A percentile compares a stretch with the other conserved stretches of the same genome.
Evolutionary conservation across 2,329 filamentous ascomycete genomes (phyloP).

Genomic region (Fusarium sp.): DNA sequence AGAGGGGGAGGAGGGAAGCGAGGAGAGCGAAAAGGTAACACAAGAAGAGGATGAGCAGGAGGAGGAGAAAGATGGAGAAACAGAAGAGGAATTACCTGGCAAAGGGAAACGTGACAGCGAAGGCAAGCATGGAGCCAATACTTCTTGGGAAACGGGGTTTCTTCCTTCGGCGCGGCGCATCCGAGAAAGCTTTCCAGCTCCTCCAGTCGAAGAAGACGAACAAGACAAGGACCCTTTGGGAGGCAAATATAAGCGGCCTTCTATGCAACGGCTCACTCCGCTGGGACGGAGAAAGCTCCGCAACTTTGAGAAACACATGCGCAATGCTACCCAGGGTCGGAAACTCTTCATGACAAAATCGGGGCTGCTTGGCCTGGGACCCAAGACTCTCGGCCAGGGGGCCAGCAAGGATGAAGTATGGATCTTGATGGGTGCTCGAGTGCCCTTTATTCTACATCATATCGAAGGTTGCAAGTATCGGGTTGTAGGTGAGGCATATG

Average conservation of each 20-base stretch:
- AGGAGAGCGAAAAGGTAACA: background rate
- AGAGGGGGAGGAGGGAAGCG: background rate
- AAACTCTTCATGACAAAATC: background rate
- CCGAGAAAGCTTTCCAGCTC: background rate
- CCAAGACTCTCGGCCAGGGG: background rate
- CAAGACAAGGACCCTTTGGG: background rate
- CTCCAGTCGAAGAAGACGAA: background rate
- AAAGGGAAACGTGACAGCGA: background rate
- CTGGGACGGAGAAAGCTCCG: background rate
- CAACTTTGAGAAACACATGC: background rate
- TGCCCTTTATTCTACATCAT: background rate
- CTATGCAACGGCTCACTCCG: background rate
- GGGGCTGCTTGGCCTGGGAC: background rate
- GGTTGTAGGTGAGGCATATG: background rate
- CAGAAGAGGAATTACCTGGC: background rate
- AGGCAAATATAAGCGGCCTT: background rate
- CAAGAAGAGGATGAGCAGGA: background rate
- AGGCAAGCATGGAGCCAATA: no score
- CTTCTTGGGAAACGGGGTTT: background rate
- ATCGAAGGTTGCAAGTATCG: background rate
- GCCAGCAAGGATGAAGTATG: background rate
- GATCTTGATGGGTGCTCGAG: background rate
- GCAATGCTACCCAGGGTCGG: background rate
- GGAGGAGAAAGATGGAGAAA: background rate
- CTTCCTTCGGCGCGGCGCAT: background rate